Percentiles rank a stretch among this genome's conserved stretches.
Evolutionary conservation across 1,284 basidiomycete genomes (phyloP).

Genomic region (Tremellales sp.): DNA sequence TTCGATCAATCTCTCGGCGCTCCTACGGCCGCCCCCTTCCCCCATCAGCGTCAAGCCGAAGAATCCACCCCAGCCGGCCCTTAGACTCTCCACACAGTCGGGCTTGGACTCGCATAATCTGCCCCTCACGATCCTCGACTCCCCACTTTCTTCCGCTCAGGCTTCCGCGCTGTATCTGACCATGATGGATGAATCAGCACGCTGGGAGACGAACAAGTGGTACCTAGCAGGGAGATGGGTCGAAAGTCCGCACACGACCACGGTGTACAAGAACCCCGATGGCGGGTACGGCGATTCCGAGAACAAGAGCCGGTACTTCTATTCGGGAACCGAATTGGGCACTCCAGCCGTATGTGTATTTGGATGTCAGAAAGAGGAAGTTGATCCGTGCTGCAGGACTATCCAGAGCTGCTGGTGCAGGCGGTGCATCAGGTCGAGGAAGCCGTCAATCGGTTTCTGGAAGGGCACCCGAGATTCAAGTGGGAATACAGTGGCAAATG

Average conservation of each 20-base stretch:
- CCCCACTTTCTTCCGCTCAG: conserved; percentile 55
- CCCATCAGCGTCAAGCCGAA: conserved; percentile 9
- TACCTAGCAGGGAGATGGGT: conserved; percentile 43
- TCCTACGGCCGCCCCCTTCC: conserved; percentile 6
- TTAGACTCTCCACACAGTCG: conserved; percentile 44
- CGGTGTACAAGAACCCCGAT: conserved; percentile 60
- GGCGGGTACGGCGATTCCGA: conserved; percentile 27
- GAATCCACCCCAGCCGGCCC: conserved; percentile 25
- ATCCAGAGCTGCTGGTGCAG: conserved; percentile 69
- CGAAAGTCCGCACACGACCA: conserved; percentile 67
- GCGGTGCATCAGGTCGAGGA: conserved; percentile 72
- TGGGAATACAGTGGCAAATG: conserved; percentile 73
- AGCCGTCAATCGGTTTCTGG: conserved; percentile 70
- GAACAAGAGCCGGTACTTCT: conserved; percentile 25
- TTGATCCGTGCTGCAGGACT: conserved; percentile 46
- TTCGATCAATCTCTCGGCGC: conserved; percentile 3
- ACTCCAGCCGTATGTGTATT: conserved; percentile 12
- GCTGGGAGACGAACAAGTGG: conserved; percentile 38
- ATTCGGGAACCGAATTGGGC: conserved; percentile 23
- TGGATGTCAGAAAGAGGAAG: neutral
- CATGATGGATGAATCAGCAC: conserved; percentile 43
- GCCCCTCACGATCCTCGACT: conserved; percentile 53
- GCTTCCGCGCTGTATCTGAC: conserved; percentile 60
- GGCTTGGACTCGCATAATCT: conserved; percentile 54
- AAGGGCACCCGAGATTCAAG: conserved; percentile 59